Evolutionary conservation across 352 stramenopile genomes (phyloP), one percentile per base, ranked within the genome.

Genomic region (Pythium aquatile): DNA sequence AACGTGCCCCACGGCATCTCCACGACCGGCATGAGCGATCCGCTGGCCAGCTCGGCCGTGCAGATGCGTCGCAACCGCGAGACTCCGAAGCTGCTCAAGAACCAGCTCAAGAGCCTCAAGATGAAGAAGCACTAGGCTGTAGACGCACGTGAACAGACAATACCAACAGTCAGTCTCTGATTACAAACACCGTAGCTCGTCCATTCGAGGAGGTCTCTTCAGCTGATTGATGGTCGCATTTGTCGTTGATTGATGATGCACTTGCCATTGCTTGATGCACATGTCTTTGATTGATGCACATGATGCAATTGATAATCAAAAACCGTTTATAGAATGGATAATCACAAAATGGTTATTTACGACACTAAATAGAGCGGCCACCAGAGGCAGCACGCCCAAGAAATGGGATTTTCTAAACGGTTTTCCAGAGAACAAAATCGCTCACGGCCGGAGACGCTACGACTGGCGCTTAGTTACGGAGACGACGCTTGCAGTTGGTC

Each of bases 61-160:
- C 60, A 58, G 24, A 40, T 74, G 39, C 72, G 76, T 32, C 67
- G 75, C 68, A 91, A 88, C 63, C 81, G 79, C 29, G 73, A 86
- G 68, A 89, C 79, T 10, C 78, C 81, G 30, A 90, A 90, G 68
- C 68, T 67, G 55, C 69, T 88, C 39, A 90, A 88, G 74, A 90
- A 90, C 61, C 79, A 87, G 58, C 70, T 90, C 49, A 91, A 90
- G 69, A 67, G 63, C 46, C 60, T 91, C 39, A 91, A 87, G 70
- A 54, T 88, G 42, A 77, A 84, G 62, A 87, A 88, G 71, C 83
- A 88, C 54, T 69, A 64, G 10, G 35, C 35, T 16, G 8, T 40
- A 40, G 35, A 40, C 35, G 14, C 7, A 24, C 35, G 35, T 40
- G 9, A 10, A 40, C 24, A 16, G 7, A 54, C 20, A 35, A 35